These are phyloP conservation scores for Cephaloascus albidus DNA, from an alignment of 805 yeast species.

Conservation along the genomic window DNA sequence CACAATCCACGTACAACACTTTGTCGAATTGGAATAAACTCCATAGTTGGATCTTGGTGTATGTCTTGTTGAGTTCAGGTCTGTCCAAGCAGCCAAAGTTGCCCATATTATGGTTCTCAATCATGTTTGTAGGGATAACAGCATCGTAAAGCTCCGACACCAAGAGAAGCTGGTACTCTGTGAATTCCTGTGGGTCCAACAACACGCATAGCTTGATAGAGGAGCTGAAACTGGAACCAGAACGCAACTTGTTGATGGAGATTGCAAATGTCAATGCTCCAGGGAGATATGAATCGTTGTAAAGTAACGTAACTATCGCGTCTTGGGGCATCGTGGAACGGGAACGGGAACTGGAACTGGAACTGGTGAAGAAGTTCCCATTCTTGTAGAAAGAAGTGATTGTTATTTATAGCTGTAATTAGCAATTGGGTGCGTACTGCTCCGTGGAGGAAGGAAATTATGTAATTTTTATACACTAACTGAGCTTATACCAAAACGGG, in stretches of 20 bases:
- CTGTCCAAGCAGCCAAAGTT: conserved; percentile 28
- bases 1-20: conserved; percentile 57
- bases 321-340: neutral
- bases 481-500: too few species aligned
- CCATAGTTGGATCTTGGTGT: conserved; percentile 43
- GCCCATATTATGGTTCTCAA: conserved; percentile 1
- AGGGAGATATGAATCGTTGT: neutral
- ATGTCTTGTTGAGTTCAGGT: conserved; percentile 43
- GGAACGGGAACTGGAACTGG: too few species aligned
- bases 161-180: conserved; percentile 15
- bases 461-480: too few species aligned
- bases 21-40: conserved; percentile 29
- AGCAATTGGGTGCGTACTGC: too few species aligned
- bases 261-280: conserved; percentile 2
- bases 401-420: too few species aligned
- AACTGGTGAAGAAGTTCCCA: too few species aligned
- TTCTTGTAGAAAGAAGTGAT: too few species aligned
- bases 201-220: conserved; percentile 11
- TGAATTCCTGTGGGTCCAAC: conserved; percentile 19
- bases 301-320: neutral
- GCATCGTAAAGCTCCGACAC: conserved; percentile 15
- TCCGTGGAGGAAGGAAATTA: too few species aligned
- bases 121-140: conserved; percentile 2
- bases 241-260: conserved; percentile 7
- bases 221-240: conserved; percentile 1